Percentiles rank a stretch among this genome's conserved stretches.
phyloP scores from a whole-genome alignment of 352 stramenopile species.

The Pythium utonaiense region DNA sequence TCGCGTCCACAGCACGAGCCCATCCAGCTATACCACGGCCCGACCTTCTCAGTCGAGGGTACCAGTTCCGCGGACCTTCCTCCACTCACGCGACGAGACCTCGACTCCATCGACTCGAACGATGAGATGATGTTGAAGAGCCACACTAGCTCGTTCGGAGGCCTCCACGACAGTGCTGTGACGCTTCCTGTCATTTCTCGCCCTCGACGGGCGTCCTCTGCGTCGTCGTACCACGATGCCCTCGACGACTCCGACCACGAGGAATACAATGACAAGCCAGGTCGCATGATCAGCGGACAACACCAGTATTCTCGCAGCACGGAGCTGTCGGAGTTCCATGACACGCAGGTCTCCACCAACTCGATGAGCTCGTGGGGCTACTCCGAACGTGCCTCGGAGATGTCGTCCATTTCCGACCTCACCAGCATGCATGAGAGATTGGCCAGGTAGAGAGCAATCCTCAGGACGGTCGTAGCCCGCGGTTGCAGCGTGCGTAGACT shows the following conservation, averaged over 20 bases:
- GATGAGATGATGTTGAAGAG: slow-evolving; percentile 6
- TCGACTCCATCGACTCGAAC: neutral
- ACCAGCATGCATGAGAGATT: slow-evolving; percentile 14
- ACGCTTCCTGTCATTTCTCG: neutral
- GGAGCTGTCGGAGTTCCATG: neutral
- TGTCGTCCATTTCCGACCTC: slow-evolving; percentile 5
- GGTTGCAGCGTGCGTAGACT: neutral
- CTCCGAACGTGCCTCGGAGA: neutral
- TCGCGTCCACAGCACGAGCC: neutral
- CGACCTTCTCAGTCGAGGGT: no score
- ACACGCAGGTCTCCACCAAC: neutral
- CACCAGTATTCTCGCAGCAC: neutral
- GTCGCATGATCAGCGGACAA: neutral
- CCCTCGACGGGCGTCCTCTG: slow-evolving; percentile 2
- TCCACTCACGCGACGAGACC: neutral
- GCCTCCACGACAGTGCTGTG: slow-evolving; percentile 9
- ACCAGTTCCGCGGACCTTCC: neutral
- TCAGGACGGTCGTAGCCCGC: no score
- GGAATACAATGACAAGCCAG: neutral
- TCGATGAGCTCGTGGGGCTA: neutral
- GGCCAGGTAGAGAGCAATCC: neutral
- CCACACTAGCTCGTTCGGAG: slow-evolving; percentile 7
- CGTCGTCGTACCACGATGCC: slow-evolving; percentile 12
- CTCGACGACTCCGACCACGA: slow-evolving; percentile 11
- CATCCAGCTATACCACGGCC: neutral